Conservation (phyloP, 208 protist genomes). For the Trypanosoma brucei region DNA sequence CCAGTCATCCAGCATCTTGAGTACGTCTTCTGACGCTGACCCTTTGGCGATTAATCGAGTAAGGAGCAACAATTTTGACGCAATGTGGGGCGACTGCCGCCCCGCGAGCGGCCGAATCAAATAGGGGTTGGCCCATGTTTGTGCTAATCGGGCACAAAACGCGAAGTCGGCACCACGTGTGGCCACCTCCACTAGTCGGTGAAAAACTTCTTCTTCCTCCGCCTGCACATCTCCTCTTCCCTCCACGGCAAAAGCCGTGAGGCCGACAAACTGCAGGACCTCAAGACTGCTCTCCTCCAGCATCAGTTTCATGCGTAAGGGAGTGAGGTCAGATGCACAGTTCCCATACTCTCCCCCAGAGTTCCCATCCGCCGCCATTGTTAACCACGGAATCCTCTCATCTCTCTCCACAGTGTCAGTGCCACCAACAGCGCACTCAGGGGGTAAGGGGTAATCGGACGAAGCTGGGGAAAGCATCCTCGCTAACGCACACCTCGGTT, state of each 20-base stretch:
- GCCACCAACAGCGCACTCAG: neutral
- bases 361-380: neutral
- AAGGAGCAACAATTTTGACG: constrained; percentile 15
- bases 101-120: neutral
- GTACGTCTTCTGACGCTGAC: constrained; percentile 5
- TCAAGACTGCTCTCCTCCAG: constrained; percentile 17
- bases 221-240: neutral
- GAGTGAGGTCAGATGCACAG: neutral
- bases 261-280: constrained; percentile 11
- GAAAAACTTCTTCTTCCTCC: constrained; percentile 20
- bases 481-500: neutral
- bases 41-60: constrained; percentile 13
- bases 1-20: constrained; percentile 17
- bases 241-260: neutral
- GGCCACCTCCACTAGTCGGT: constrained; percentile 17
- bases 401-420: neutral
- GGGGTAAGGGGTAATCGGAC: neutral
- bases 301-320: neutral
- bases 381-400: neutral
- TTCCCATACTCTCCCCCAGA: neutral
- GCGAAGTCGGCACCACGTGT: constrained; percentile 16
- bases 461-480: neutral
- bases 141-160: constrained; percentile 10
- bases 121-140: neutral
- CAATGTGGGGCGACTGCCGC: constrained; percentile 1